Percentiles rank a stretch among this genome's conserved stretches.
phyloP scores from a whole-genome alignment of 768 basidiomycete species.

The Podaxis sp. region DNA sequence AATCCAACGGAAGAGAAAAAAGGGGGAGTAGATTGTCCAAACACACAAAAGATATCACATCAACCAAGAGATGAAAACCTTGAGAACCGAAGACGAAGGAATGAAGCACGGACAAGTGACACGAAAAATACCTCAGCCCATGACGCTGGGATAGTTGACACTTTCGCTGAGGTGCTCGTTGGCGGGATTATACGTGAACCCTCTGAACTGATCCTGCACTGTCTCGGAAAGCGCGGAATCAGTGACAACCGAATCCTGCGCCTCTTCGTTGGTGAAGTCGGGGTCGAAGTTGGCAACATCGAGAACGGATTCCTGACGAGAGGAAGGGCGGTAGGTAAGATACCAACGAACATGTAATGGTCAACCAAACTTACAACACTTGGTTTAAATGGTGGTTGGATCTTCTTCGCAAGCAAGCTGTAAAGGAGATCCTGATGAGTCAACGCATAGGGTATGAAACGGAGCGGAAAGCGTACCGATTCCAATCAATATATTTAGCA shows the following conservation, averaged over 20 bases:
- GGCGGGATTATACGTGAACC: constrained; percentile 86
- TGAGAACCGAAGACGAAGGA: neutral
- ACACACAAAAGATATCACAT: neutral
- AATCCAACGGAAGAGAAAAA: neutral
- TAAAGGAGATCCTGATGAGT: constrained; percentile 1
- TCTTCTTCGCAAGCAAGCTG: constrained; percentile 88
- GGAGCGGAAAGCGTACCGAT: constrained; percentile 44
- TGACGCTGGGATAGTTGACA: constrained; percentile 59
- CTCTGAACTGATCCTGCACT: constrained; percentile 93
- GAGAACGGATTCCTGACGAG: constrained; percentile 76
- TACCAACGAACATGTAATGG: neutral
- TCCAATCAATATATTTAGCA: constrained; percentile 91
- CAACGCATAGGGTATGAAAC: neutral
- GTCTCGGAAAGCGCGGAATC: constrained; percentile 92
- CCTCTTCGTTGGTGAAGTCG: constrained; percentile 95
- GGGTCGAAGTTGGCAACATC: constrained; percentile 97
- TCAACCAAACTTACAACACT: constrained; percentile 67
- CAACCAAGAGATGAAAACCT: neutral
- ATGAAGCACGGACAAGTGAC: neutral
- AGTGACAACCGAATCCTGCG: constrained; percentile 94
- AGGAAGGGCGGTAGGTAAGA: neutral
- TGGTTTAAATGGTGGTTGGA: constrained; percentile 97
- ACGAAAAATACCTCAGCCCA: constrained; percentile 19
- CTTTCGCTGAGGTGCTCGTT: constrained; percentile 86
- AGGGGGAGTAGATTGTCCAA: neutral